Conservation (phyloP, 306 rosid species). For the Quercus suber region DNA sequence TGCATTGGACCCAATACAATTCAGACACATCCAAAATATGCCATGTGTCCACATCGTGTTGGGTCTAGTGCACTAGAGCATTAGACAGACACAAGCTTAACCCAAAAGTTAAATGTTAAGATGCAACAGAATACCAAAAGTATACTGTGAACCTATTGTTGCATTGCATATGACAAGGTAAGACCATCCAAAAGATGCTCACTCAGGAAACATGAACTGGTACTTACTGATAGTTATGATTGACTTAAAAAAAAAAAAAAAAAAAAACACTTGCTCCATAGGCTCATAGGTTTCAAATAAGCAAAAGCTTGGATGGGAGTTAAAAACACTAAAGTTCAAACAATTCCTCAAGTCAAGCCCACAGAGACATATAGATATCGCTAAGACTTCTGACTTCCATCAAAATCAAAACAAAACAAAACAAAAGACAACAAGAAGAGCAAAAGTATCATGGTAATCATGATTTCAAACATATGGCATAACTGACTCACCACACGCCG, state of each 20-base stretch:
- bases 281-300: conserved; percentile 11
- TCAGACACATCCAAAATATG: too few species aligned
- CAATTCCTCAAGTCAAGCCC: conserved; percentile 3
- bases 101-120: conserved; percentile 4
- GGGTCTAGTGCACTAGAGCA: too few species aligned
- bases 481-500: conserved; percentile 56
- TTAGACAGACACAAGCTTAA: too few species aligned
- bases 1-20: too few species aligned
- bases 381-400: conserved; percentile 10
- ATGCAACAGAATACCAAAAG: conserved; percentile 16
- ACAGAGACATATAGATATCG: background rate
- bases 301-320: background rate
- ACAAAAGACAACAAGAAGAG: conserved; percentile 3
- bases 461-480: conserved; percentile 13
- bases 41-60: too few species aligned
- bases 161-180: conserved; percentile 9
- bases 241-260: background rate
- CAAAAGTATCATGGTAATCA: background rate
- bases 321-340: background rate
- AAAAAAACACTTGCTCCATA: conserved; percentile 5
- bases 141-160: background rate
- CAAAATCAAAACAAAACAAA: conserved; percentile 11
- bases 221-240: background rate
- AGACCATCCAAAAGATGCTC: conserved; percentile 9
- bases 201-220: background rate